Evolutionary conservation across 129 eudicot genomes (phyloP).

Genomic region (Pseudognaphalium luteoalbum): DNA sequence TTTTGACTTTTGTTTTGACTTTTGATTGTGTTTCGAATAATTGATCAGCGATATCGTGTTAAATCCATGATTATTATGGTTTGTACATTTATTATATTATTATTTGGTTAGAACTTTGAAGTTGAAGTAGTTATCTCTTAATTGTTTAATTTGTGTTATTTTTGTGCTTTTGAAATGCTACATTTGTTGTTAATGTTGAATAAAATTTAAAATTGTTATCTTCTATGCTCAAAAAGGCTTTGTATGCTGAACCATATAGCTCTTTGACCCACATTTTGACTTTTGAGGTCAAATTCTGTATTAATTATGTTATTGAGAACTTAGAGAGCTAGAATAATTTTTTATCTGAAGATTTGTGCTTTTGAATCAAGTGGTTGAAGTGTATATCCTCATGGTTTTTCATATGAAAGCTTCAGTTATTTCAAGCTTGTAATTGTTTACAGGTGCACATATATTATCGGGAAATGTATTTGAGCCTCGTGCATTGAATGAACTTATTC

Average conservation of each 20-base stretch:
- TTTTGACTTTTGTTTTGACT: conserved; percentile 1
- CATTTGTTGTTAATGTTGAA: not conserved
- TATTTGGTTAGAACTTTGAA: not conserved
- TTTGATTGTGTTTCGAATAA: no score
- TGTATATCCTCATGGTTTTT: not conserved
- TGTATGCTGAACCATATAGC: not conserved
- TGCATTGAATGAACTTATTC: conserved; percentile 88
- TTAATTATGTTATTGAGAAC: not conserved
- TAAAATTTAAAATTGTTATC: not conserved
- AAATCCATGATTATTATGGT: conserved; percentile 4
- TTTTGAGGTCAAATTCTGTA: not conserved
- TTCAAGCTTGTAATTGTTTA: not conserved
- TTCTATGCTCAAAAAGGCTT: not conserved
- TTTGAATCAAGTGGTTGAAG: not conserved
- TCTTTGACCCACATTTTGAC: not conserved
- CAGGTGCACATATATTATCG: conserved; percentile 93
- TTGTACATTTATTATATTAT: not conserved
- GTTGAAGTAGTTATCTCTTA: no score
- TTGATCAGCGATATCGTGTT: not conserved
- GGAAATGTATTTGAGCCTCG: conserved; percentile 98
- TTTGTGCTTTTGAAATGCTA: not conserved
- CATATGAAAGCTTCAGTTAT: not conserved
- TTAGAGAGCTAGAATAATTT: not conserved
- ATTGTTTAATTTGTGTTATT: not conserved
- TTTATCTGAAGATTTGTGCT: not conserved